Evolutionary conservation across 2,329 filamentous ascomycete species (phyloP).

Genomic region (Esteya vermicola): DNA sequence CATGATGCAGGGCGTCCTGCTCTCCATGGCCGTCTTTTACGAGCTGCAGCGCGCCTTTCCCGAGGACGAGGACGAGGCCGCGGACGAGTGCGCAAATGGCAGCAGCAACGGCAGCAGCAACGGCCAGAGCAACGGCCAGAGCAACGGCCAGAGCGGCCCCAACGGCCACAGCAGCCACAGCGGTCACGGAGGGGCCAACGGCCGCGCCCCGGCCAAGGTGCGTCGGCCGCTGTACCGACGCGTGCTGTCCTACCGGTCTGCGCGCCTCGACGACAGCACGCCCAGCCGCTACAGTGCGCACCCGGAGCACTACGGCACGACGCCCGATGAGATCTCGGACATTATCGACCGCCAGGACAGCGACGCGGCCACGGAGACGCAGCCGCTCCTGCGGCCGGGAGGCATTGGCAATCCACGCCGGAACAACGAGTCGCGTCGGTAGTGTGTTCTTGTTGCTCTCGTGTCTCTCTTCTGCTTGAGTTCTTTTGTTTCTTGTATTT

Average conservation of each 20-base stretch:
- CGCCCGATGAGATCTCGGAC: slow-evolving; percentile 34
- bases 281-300: slow-evolving; percentile 37
- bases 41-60: slow-evolving; percentile 29
- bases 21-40: slow-evolving; percentile 71
- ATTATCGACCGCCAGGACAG: slow-evolving; percentile 34
- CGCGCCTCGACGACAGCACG: slow-evolving; percentile 35
- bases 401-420: slow-evolving; percentile 29
- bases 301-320: slow-evolving; percentile 36
- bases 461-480: not conserved
- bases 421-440: slow-evolving; percentile 3
- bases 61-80: not conserved
- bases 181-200: too few relatives aligned
- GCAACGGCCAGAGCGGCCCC: not conserved
- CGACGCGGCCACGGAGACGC: slow-evolving; percentile 33
- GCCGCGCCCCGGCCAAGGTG: slow-evolving; percentile 12
- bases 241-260: slow-evolving; percentile 23
- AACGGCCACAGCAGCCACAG: too few relatives aligned
- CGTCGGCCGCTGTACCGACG: slow-evolving; percentile 21
- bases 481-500: not conserved
- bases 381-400: slow-evolving; percentile 34
- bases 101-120: not conserved
- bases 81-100: slow-evolving; percentile 9
- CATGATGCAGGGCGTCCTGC: slow-evolving; percentile 64
- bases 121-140: too few relatives aligned
- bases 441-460: not conserved